Evolutionary conservation across 2,329 filamentous ascomycete species (phyloP).

Genomic region (Neodidymelliopsis sp.): DNA sequence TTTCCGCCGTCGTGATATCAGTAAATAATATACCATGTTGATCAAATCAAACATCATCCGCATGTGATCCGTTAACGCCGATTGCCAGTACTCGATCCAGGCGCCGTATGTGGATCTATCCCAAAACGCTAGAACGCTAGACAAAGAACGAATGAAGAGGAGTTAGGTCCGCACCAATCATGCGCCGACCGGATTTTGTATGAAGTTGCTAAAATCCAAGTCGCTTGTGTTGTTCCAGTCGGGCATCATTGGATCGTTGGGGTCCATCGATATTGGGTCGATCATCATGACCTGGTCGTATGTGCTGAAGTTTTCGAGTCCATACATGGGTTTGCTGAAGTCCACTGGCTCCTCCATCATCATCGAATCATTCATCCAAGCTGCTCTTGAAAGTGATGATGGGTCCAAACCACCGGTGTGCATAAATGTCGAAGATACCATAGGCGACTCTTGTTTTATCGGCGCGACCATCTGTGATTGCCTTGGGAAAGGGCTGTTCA

Average conservation of each 20-base stretch:
- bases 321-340: constrained; percentile 45
- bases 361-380: constrained; percentile 44
- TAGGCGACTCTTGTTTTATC: constrained; percentile 41
- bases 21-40: constrained; percentile 15
- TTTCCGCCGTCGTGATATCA: constrained; percentile 17
- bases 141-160: constrained; percentile 34
- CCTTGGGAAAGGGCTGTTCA: constrained; percentile 48
- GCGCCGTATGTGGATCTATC: constrained; percentile 30
- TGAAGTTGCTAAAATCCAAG: constrained; percentile 48
- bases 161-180: constrained; percentile 29
- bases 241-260: constrained; percentile 43
- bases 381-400: constrained; percentile 35
- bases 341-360: constrained; percentile 49
- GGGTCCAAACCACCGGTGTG: constrained; percentile 40
- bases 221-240: constrained; percentile 46
- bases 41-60: constrained; percentile 17
- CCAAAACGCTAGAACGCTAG: constrained; percentile 48
- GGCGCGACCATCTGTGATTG: constrained; percentile 43
- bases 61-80: constrained; percentile 29
- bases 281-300: constrained; percentile 47
- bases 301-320: constrained; percentile 40
- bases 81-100: constrained; percentile 26
- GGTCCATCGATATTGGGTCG: constrained; percentile 40
- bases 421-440: constrained; percentile 42
- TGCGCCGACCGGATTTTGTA: constrained; percentile 45